Base-by-base conservation (phyloP, 208 protist genomes). In the Leishmania amazonensis region DNA sequence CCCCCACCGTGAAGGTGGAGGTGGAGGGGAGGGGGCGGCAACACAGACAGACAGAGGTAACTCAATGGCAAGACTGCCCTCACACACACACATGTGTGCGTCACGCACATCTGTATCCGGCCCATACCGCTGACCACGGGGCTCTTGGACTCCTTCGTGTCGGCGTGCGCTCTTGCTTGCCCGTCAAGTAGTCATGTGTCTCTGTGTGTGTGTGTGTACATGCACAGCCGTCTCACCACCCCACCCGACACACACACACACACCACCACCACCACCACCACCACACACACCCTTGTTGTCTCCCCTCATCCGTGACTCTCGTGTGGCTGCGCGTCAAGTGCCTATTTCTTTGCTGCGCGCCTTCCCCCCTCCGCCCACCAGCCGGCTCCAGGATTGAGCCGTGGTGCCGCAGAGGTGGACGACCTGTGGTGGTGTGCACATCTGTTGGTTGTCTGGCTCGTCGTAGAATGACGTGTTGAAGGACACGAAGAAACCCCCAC, bases 191-290 rank as follows among this genome's bases (percentile, higher is more conserved):
- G 28, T 31, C 31, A 17, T 7, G 31, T 40, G 31, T 47, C 4
- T 73, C 42, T 73, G 24, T 73, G 68, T 31, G 68, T 73, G 24
- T 73, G 68, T 73, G 68, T 73, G 19, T 3, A 5, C 35, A 51
- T 7, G 21, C 68, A 40, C 35, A 45, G 68, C 42, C 35, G 11
- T 6, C 57, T 11, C 57, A 3, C 57, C 6, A 11, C 57, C 57
- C 24, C 5, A 24, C 57, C 51, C 51, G 51, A 31, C 24, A 5
- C 57, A 28, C 58, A 35, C 1, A 35, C 58, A 15, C 58, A 64
- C 6, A 13, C 28, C 28, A 28, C 6, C n/a, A 64, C 58, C 58
- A 8, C 28, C 11, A 31, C n/a, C 58, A 35, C 31, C 31, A 35
- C 31, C 31, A 35, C 31, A 35, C 31, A 35, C 31, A 35, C 31